These are phyloP conservation scores for Cryptosporidium ubiquitum DNA, from an alignment of 169 alveolate genomes.

Conservation along the genomic window DNA sequence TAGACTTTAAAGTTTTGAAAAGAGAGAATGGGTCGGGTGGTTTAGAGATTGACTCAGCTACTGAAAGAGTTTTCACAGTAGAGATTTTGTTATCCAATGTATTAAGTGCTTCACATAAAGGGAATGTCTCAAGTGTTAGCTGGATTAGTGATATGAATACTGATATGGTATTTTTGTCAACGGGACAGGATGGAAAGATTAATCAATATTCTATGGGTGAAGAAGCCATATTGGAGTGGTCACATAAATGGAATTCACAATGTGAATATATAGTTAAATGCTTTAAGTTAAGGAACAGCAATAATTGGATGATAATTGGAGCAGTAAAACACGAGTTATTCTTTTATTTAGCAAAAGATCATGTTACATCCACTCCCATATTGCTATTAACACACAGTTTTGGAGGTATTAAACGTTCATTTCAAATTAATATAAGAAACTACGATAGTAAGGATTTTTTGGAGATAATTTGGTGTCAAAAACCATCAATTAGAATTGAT, in stretches of 20 bases:
- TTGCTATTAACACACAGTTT: constrained; percentile 34
- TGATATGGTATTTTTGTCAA: constrained; percentile 14
- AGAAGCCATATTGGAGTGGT: constrained; percentile 3
- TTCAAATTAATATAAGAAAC: background rate
- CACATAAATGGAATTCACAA: constrained; percentile 23
- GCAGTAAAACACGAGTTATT: constrained; percentile 34
- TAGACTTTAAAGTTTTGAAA: background rate
- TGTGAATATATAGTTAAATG: constrained; percentile 64
- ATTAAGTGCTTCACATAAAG: constrained; percentile 28
- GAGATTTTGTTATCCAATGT: constrained; percentile 7
- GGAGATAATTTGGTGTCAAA: constrained; percentile 50
- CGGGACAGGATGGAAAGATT: constrained; percentile 68
- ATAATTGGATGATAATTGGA: constrained; percentile 53
- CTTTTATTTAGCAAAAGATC: constrained; percentile 10
- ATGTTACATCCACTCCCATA: constrained; percentile 15
- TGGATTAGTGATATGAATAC: constrained; percentile 7
- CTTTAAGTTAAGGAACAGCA: background rate
- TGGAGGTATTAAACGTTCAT: constrained; percentile 70
- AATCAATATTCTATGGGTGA: constrained; percentile 2
- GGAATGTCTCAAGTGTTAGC: constrained; percentile 40
- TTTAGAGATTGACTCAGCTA: background rate
- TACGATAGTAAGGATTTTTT: background rate
- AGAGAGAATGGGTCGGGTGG: background rate
- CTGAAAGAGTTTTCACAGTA: background rate
- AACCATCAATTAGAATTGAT: constrained; percentile 41